phyloP scores from a whole-genome alignment of 257 asterid species.

The Solanum neorickii region DNA sequence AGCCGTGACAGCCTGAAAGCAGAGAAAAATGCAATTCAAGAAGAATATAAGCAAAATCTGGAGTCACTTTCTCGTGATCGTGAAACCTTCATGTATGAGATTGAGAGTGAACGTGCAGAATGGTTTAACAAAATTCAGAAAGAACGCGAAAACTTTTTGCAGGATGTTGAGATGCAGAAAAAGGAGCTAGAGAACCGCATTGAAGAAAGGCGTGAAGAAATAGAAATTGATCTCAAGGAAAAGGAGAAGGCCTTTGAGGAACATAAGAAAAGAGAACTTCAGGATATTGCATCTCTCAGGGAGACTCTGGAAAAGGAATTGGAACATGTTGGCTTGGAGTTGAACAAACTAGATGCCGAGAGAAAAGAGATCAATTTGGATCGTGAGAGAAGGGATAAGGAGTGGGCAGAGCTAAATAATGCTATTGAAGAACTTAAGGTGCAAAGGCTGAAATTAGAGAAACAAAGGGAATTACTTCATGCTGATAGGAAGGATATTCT shows the following conservation, averaged over 20 bases:
- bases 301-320: constrained; percentile 58
- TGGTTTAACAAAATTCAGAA: constrained; percentile 72
- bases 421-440: constrained; percentile 70
- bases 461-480: constrained; percentile 75
- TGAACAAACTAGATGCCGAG: constrained; percentile 63
- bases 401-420: constrained; percentile 71
- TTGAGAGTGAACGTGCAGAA: constrained; percentile 60
- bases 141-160: constrained; percentile 63
- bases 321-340: constrained; percentile 65
- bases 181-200: constrained; percentile 60
- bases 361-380: constrained; percentile 64
- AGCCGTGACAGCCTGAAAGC: constrained; percentile 66
- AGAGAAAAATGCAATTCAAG: constrained; percentile 59
- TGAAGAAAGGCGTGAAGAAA: constrained; percentile 73
- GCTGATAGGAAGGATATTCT: constrained; percentile 81
- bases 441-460: constrained; percentile 85
- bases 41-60: constrained; percentile 53
- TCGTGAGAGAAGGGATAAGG: constrained; percentile 70
- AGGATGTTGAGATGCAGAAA: constrained; percentile 65
- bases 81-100: constrained; percentile 58
- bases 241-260: constrained; percentile 68
- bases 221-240: constrained; percentile 56
- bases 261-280: constrained; percentile 55
- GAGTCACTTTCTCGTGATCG: constrained; percentile 74
- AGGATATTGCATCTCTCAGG: constrained; percentile 42